Conservation (phyloP, 169 alveolate genomes). For the Plasmodium malariae region DNA sequence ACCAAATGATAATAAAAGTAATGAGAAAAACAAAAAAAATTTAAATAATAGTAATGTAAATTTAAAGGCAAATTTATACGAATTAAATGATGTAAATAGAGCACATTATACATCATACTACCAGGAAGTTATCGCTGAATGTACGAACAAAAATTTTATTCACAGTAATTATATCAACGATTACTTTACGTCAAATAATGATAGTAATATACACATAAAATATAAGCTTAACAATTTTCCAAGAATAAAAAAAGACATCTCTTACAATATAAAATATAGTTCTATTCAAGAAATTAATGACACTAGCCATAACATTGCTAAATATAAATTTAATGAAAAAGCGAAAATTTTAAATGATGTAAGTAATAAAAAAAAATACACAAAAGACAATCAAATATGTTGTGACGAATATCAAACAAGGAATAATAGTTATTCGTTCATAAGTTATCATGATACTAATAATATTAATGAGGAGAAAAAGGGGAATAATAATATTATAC, state of each 20-base stretch:
- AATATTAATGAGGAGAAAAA: not conserved
- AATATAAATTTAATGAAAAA: conserved; percentile 6
- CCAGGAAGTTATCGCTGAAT: conserved; percentile 30
- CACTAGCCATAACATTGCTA: not conserved
- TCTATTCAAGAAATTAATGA: conserved; percentile 74
- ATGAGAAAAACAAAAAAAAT: conserved; percentile 32
- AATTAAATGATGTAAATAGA: conserved; percentile 36
- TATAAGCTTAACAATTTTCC: conserved; percentile 43
- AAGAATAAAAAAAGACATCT: conserved; percentile 19
- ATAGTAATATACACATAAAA: conserved; percentile 40
- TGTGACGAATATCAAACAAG: not conserved
- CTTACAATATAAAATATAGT: conserved; percentile 59
- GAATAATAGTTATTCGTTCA: conserved; percentile 1
- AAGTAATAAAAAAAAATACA: conserved; percentile 5
- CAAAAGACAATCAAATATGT: not conserved
- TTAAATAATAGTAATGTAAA: conserved; percentile 21
- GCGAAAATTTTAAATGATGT: conserved; percentile 16
- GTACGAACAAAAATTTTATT: conserved; percentile 2
- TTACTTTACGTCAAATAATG: conserved; percentile 49
- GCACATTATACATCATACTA: conserved; percentile 54
- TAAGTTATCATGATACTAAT: conserved; percentile 9
- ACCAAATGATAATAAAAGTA: conserved; percentile 17
- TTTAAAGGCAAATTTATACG: conserved; percentile 16
- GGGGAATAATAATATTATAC: not conserved
- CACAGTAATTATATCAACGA: conserved; percentile 69